Conservation (phyloP, 805 yeast species). For the Saturnispora gosingensis region DNA sequence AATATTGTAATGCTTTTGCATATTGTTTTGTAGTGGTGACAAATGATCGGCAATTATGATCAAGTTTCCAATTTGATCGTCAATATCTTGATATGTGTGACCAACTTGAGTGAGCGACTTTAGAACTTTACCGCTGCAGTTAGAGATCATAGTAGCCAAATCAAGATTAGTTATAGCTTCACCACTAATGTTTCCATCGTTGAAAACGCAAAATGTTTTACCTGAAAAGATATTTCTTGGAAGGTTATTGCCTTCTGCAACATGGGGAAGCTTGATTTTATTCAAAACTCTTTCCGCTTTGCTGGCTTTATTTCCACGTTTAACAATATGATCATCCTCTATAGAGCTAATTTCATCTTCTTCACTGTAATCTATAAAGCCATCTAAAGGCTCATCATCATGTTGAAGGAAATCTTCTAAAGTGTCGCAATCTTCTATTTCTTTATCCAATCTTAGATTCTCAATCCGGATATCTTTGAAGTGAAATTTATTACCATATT, state of each 20-base stretch:
- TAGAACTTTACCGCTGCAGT: conserved; percentile 41
- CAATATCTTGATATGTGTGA: neutral
- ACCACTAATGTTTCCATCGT: conserved; percentile 33
- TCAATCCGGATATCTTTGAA: neutral
- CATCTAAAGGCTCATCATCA: neutral
- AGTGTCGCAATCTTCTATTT: conserved; percentile 4
- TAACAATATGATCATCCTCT: conserved; percentile 1
- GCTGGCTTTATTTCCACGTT: neutral
- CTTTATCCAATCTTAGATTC: neutral
- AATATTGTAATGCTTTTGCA: conserved; percentile 39
- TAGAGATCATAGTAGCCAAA: conserved; percentile 29
- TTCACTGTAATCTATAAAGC: neutral
- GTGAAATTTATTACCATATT: conserved; percentile 3
- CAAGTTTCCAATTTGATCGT: conserved; percentile 4
- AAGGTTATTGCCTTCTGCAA: neutral
- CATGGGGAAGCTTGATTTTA: neutral
- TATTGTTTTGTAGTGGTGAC: neutral
- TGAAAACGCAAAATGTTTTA: conserved; percentile 40
- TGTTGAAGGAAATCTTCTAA: neutral
- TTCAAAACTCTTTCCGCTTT: conserved; percentile 4
- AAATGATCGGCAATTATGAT: conserved; percentile 31
- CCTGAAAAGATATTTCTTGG: conserved; percentile 31
- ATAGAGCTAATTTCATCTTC: neutral
- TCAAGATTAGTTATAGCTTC: conserved; percentile 26
- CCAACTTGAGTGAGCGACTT: neutral